Conservation (phyloP, 805 yeast genomes). For the Kodamaea leandrae region DNA sequence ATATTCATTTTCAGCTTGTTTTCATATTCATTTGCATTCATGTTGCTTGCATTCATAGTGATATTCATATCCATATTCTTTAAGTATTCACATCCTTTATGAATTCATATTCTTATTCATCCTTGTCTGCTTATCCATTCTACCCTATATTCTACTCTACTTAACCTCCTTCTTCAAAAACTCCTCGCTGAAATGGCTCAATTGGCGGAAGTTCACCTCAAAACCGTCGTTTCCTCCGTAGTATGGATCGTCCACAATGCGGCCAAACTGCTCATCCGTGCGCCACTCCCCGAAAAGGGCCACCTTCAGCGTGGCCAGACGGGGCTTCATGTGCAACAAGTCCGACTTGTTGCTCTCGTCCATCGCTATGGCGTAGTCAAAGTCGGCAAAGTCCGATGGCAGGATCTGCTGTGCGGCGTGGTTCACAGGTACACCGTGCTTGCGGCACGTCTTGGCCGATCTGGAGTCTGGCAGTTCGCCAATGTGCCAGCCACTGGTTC, state of each 20-base stretch:
- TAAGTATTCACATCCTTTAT: no score
- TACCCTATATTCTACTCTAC: not conserved
- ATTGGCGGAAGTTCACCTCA: constrained; percentile 72
- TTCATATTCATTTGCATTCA: no score
- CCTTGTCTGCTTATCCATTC: not conserved
- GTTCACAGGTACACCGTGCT: constrained; percentile 68
- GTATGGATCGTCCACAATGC: constrained; percentile 84
- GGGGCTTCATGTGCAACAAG: constrained; percentile 53
- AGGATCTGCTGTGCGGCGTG: constrained; percentile 74
- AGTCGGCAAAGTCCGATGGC: constrained; percentile 48
- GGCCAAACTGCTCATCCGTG: constrained; percentile 45
- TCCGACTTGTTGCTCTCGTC: constrained; percentile 58
- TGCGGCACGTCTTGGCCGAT: constrained; percentile 62
- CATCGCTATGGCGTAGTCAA: constrained; percentile 72
- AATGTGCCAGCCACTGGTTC: constrained; percentile 79
- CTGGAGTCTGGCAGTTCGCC: constrained; percentile 84
- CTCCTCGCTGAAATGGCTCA: constrained; percentile 69
- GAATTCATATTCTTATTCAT: no score
- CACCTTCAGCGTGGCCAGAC: constrained; percentile 47
- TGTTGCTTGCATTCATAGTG: no score
- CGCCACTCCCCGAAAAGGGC: constrained; percentile 81
- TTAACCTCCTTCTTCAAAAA: constrained; percentile 52
- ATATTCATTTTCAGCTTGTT: no score
- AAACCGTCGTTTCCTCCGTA: constrained; percentile 87
- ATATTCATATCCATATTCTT: no score